phyloP scores from a whole-genome alignment of 208 protist species.

The Kentomonas sorsogonicus region DNA sequence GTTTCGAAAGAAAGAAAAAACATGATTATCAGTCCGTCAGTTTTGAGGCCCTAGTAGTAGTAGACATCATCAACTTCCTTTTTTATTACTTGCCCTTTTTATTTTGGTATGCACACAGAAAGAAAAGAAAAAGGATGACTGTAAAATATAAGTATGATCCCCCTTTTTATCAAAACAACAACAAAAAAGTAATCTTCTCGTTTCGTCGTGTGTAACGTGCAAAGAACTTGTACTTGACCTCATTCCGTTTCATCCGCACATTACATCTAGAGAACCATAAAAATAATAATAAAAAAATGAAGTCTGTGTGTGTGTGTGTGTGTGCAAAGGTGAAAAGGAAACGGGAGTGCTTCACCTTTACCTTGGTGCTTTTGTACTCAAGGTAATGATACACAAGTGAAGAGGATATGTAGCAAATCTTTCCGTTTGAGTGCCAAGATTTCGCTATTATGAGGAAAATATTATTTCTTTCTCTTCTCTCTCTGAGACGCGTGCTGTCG shows the following conservation, averaged over 20 bases:
- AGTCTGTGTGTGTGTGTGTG: too few relatives aligned
- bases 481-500: too few relatives aligned
- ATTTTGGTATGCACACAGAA: neutral
- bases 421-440: too few relatives aligned
- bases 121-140: neutral
- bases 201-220: too few relatives aligned
- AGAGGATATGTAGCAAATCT: too few relatives aligned
- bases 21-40: conserved; percentile 2
- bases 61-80: conserved; percentile 14
- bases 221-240: conserved; percentile 3
- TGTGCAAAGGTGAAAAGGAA: too few relatives aligned
- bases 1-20: conserved; percentile 15
- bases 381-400: too few relatives aligned
- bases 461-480: conserved; percentile 6
- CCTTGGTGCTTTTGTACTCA: too few relatives aligned
- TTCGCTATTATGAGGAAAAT: conserved; percentile 2
- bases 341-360: too few relatives aligned
- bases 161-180: conserved; percentile 1
- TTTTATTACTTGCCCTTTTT: neutral
- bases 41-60: conserved; percentile 11
- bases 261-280: too few relatives aligned
- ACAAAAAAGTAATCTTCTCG: neutral
- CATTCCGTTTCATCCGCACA: neutral
- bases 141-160: neutral
- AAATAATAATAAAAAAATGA: too few relatives aligned